These are phyloP conservation scores for Hemisphaericaspora xylanilytica DNA, from an alignment of 1,139 yeast genomes.

Conservation along the genomic window DNA sequence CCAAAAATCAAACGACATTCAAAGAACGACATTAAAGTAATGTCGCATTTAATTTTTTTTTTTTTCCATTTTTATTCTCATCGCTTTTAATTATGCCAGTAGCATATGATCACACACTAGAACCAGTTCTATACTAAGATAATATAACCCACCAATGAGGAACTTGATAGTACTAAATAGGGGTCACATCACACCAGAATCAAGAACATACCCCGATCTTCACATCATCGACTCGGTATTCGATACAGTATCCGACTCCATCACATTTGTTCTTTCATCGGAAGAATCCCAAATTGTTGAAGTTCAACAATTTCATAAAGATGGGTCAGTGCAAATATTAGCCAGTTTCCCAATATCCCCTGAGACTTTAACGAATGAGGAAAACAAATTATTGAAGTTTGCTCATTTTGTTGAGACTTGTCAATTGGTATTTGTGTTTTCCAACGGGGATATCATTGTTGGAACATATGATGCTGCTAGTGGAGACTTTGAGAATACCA, in stretches of 20 bases:
- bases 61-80: neutral
- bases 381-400: conserved; percentile 41
- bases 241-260: conserved; percentile 71
- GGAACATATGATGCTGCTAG: conserved; percentile 51
- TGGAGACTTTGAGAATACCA: conserved; percentile 49
- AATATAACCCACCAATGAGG: conserved; percentile 41
- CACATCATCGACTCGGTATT: conserved; percentile 60
- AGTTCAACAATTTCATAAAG: conserved; percentile 53
- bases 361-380: neutral
- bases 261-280: conserved; percentile 66
- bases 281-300: conserved; percentile 54
- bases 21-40: too few species aligned
- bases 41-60: neutral
- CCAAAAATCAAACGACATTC: too few species aligned
- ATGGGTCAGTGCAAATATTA: conserved; percentile 51
- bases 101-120: too few species aligned
- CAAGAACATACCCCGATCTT: conserved; percentile 60
- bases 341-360: conserved; percentile 53
- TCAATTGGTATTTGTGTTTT: conserved; percentile 60
- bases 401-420: conserved; percentile 63
- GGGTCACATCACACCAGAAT: conserved; percentile 49
- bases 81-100: too few species aligned
- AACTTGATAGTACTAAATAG: conserved; percentile 57
- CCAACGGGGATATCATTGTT: conserved; percentile 66
- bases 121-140: too few species aligned